phyloP scores from a whole-genome alignment of 1,139 yeast species.

The Trichomonascaceae sp. region DNA sequence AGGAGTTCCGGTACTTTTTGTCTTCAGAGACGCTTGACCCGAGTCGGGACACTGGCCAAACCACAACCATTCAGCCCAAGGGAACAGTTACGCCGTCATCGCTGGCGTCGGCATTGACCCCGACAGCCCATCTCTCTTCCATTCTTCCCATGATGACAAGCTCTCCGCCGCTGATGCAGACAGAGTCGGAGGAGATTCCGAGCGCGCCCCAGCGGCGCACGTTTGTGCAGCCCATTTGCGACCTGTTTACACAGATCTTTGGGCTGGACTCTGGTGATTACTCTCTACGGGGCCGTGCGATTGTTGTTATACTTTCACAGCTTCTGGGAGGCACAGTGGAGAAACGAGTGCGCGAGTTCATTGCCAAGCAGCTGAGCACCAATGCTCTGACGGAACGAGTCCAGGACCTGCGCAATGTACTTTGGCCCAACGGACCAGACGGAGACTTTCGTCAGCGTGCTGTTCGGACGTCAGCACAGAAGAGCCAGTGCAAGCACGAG shows the following conservation, averaged over 20 bases:
- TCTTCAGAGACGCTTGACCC: slow-evolving; percentile 55
- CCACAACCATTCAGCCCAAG: background rate
- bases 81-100: too few relatives aligned
- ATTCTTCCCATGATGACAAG: background rate
- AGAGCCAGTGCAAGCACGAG: slow-evolving; percentile 40
- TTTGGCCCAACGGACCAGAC: slow-evolving; percentile 60
- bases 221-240: slow-evolving; percentile 76
- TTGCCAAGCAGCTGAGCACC: slow-evolving; percentile 33
- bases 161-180: background rate
- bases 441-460: slow-evolving; percentile 12
- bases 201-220: slow-evolving; percentile 1
- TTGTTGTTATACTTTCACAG: slow-evolving; percentile 71
- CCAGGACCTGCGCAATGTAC: slow-evolving; percentile 29
- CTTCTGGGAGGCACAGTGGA: slow-evolving; percentile 82
- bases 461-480: slow-evolving; percentile 40
- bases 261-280: slow-evolving; percentile 47
- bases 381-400: slow-evolving; percentile 38
- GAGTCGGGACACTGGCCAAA: background rate
- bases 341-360: slow-evolving; percentile 44
- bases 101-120: background rate
- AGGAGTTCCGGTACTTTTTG: slow-evolving; percentile 59
- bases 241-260: slow-evolving; percentile 56
- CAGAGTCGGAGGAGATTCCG: background rate
- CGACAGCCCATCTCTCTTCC: background rate
- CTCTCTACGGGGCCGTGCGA: slow-evolving; percentile 80